phyloP scores from a whole-genome alignment of 148 eudicot species.

The Diospyros lotus region DNA sequence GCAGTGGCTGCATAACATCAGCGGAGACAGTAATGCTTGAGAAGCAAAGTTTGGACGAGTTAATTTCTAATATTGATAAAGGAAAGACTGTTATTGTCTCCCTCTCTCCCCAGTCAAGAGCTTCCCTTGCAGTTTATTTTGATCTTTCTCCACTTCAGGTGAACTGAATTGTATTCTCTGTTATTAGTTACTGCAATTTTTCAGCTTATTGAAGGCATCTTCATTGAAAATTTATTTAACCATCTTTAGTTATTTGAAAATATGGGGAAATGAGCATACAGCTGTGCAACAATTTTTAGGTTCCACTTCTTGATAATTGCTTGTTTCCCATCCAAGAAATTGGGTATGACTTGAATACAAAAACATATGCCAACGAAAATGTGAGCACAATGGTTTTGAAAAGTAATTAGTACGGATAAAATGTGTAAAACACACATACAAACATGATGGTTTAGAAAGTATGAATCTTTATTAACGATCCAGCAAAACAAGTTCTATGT shows the following conservation, averaged over 20 bases:
- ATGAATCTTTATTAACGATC: too few species aligned
- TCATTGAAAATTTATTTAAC: too few species aligned
- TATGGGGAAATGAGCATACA: neutral
- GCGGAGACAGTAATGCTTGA: slow-evolving; percentile 99
- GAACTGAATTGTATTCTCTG: neutral
- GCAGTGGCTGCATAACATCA: slow-evolving; percentile 97
- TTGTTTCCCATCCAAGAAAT: too few species aligned
- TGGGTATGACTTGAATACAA: too few species aligned
- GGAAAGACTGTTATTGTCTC: slow-evolving; percentile 85
- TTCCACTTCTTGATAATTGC: neutral
- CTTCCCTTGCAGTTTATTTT: slow-evolving; percentile 86
- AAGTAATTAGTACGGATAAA: too few species aligned
- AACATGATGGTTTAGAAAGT: too few species aligned
- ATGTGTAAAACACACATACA: too few species aligned
- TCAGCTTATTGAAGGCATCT: neutral
- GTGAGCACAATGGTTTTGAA: too few species aligned
- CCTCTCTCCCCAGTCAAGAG: slow-evolving; percentile 93
- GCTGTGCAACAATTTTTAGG: neutral
- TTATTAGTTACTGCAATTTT: neutral
- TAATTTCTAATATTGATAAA: slow-evolving; percentile 56
- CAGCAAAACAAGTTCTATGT: too few species aligned
- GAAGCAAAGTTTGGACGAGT: slow-evolving; percentile 96
- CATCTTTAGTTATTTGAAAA: neutral
- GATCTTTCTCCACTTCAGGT: slow-evolving; percentile 92
- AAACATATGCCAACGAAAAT: too few species aligned